Percentiles rank a stretch among this genome's conserved stretches.
These are phyloP conservation scores for Coemansia sp. DNA, from an alignment of 192 early-diverging fungal genomes.

Conservation along the genomic window DNA sequence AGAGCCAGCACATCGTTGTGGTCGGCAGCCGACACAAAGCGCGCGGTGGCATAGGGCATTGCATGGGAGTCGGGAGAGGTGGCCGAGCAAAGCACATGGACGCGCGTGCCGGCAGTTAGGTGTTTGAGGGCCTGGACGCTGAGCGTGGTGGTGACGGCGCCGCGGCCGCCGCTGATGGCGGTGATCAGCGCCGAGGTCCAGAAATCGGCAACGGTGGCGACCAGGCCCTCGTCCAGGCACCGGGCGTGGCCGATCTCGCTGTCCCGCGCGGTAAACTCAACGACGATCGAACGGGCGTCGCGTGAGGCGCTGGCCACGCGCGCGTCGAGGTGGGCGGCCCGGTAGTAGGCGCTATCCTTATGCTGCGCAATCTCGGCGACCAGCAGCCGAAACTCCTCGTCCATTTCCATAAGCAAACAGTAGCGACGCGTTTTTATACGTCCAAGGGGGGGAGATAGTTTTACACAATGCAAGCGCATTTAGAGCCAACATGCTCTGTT, in stretches of 20 bases:
- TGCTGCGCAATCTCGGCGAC: not conserved
- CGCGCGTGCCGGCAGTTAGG: not conserved
- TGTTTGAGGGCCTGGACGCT: slow-evolving; percentile 23
- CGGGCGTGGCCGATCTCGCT: slow-evolving; percentile 9
- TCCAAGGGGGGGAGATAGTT: no score
- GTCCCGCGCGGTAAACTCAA: slow-evolving; percentile 1
- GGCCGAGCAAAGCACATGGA: slow-evolving; percentile 23
- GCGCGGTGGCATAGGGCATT: slow-evolving; percentile 25
- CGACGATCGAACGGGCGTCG: not conserved
- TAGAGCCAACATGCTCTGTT: no score
- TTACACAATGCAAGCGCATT: no score
- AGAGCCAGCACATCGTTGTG: slow-evolving; percentile 12
- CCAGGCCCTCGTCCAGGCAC: slow-evolving; percentile 35
- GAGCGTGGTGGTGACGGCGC: slow-evolving; percentile 38
- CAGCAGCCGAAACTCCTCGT: slow-evolving; percentile 9
- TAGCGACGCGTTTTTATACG: no score
- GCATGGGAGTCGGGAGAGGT: not conserved
- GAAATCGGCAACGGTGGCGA: slow-evolving; percentile 32
- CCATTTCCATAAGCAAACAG: not conserved
- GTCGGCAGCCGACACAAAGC: slow-evolving; percentile 17
- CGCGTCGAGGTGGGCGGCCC: slow-evolving; percentile 12
- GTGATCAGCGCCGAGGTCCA: slow-evolving; percentile 44
- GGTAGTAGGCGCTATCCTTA: slow-evolving; percentile 44
- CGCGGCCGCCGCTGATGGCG: slow-evolving; percentile 15
- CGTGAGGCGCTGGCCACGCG: slow-evolving; percentile 14